Percentiles rank a stretch among this genome's conserved stretches.
These are phyloP conservation scores for Ceratobasidium papillatum DNA, from an alignment of 1,284 basidiomycete genomes.

Conservation along the genomic window DNA sequence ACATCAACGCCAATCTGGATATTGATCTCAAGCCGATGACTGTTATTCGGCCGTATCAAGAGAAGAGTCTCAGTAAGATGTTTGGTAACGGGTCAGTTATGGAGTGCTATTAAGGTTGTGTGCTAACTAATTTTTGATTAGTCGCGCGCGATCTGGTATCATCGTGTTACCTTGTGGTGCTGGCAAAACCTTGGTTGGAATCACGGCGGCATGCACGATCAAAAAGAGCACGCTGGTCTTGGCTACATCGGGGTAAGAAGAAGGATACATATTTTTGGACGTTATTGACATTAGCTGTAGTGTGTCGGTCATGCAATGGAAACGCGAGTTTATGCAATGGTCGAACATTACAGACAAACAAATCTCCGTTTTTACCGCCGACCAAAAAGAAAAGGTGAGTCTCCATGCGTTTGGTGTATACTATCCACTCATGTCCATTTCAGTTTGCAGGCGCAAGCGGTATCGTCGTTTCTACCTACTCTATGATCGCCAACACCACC, in stretches of 20 bases:
- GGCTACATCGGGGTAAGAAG: conserved; percentile 91
- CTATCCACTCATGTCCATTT: not conserved
- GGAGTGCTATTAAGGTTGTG: not conserved
- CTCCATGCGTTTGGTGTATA: not conserved
- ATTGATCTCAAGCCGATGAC: conserved; percentile 97
- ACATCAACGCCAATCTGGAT: conserved; percentile 91
- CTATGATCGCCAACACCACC: conserved; percentile 97
- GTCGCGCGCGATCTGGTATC: conserved; percentile 96
- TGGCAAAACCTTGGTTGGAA: conserved; percentile 98
- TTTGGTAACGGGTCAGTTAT: conserved; percentile 89
- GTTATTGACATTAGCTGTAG: conserved; percentile 55
- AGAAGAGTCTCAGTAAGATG: conserved; percentile 97
- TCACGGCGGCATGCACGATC: conserved; percentile 98
- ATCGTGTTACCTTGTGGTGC: conserved; percentile 99
- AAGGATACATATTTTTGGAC: conserved; percentile 29
- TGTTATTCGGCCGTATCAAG: conserved; percentile 95
- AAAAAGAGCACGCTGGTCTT: conserved; percentile 99
- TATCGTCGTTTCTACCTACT: conserved; percentile 97
- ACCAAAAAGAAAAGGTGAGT: conserved; percentile 90
- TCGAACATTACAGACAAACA: conserved; percentile 95
- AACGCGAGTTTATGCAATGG: conserved; percentile 96
- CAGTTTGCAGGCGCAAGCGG: conserved; percentile 94
- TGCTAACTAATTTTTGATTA: conserved; percentile 50
- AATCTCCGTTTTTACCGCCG: conserved; percentile 94
- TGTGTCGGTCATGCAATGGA: conserved; percentile 98